phyloP scores from a whole-genome alignment of 2,329 filamentous ascomycete genomes.

The Seiridium cupressi region DNA sequence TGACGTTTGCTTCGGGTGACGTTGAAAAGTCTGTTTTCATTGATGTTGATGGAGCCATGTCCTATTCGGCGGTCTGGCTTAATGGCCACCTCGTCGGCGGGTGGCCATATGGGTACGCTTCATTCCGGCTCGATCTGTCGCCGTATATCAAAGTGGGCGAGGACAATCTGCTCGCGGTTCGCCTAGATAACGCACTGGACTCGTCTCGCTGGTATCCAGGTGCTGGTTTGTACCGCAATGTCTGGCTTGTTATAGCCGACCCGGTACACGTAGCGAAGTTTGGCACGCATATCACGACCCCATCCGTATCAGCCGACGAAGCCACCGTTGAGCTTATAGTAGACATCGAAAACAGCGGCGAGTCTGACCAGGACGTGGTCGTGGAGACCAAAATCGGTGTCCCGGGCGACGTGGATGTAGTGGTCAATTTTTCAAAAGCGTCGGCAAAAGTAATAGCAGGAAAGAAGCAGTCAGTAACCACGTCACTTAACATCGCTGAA shows the following conservation, averaged over 20 bases:
- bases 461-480: constrained; percentile 29
- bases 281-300: constrained; percentile 48
- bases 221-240: constrained; percentile 51
- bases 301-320: constrained; percentile 38
- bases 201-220: constrained; percentile 55
- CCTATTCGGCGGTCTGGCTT: constrained; percentile 50
- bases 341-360: constrained; percentile 42
- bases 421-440: constrained; percentile 33
- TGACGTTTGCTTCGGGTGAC: constrained; percentile 22
- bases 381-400: constrained; percentile 30
- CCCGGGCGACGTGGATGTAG: constrained; percentile 24
- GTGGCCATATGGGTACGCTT: constrained; percentile 51
- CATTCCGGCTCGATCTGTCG: constrained; percentile 50
- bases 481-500: constrained; percentile 30
- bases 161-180: constrained; percentile 45
- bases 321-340: constrained; percentile 44
- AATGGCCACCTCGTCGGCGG: constrained; percentile 49
- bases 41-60: constrained; percentile 48
- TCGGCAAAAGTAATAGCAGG: constrained; percentile 25
- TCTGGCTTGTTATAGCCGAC: constrained; percentile 50
- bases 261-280: constrained; percentile 46
- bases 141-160: constrained; percentile 32
- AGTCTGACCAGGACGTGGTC: constrained; percentile 27
- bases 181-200: constrained; percentile 46
- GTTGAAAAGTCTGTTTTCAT: constrained; percentile 19